Evolutionary conservation across 495 filamentous ascomycete genomes (phyloP), one percentile per base, ranked within the genome.

Genomic region (Clavariopsis aquatica): DNA sequence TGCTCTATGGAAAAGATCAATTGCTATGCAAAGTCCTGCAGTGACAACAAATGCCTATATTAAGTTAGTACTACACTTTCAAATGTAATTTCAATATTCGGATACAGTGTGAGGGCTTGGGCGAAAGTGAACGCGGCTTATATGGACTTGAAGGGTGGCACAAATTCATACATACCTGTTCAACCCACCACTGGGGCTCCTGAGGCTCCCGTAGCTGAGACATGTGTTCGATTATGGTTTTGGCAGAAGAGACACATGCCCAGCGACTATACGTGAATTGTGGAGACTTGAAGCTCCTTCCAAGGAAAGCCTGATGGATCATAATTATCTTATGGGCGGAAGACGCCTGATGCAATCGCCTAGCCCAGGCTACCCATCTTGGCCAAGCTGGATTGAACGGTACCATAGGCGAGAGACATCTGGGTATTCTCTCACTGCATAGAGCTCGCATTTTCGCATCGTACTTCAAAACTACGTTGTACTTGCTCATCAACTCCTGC

Each of bases 311-410:
- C 23, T 80, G 75, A 64, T 82, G 78, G 26, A 82, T 78, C 80
- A 81, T 81, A 53, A 82, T 82, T 41, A 82, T 78, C 52, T 82
- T 82, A 58, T 82, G 78, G 0, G 76, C 75, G n/a, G 76, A 73
- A 2, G 77, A 79, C 19, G 79, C 78, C 0, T 77, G 75, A 3
- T 80, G 66, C 53, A 75, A 73, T 20, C 76, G 71, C n/a, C 78
- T 73, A 7, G 79, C 78, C 74, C 77, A 80, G 6, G 73, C 72
- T 3, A 80, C 74, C 51, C 76, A 75, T 26, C 59, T 49, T 15
- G 78, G 78, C 78, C 78, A 79, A 1, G 54, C 22, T 10, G 74
- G 72, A 56, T 79, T 75, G 0, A 75, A 65, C 52, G 76, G 73
- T 60, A 73, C 77, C 55, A 45, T 72, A 66, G 2, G 72, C 73